Evolutionary conservation across 2,329 filamentous ascomycete species (phyloP).

Genomic region (Leptographium flavum): DNA sequence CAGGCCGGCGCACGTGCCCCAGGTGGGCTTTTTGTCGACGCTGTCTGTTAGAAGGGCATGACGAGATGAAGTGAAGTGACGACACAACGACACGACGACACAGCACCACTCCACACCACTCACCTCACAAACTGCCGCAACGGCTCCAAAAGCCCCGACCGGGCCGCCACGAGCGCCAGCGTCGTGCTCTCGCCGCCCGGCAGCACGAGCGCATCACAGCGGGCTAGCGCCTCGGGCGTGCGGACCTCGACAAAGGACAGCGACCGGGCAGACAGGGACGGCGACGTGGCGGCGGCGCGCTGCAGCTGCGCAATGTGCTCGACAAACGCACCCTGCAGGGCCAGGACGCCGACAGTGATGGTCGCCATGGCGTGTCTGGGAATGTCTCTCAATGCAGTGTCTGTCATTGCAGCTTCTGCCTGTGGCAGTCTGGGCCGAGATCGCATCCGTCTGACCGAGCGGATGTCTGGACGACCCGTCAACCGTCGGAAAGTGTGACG

Average conservation of each 20-base stretch:
- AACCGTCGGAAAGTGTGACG: too few species aligned
- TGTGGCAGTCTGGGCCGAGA: too few species aligned
- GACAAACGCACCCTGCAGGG: conserved; percentile 84
- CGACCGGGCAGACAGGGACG: conserved; percentile 13
- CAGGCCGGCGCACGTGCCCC: conserved; percentile 92
- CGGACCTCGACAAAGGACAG: conserved; percentile 69
- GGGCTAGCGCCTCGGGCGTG: conserved; percentile 52
- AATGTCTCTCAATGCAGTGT: too few species aligned
- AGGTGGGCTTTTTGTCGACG: conserved; percentile 64
- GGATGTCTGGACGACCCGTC: too few species aligned
- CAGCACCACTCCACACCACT: conserved; percentile 12
- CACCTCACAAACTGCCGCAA: conserved; percentile 84
- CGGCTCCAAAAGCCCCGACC: conserved; percentile 70
- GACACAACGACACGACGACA: not conserved
- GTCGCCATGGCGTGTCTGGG: not conserved
- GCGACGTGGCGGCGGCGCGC: conserved; percentile 43
- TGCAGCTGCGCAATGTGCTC: conserved; percentile 72
- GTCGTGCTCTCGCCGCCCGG: conserved; percentile 93
- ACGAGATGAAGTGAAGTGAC: too few species aligned
- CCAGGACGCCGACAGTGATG: conserved; percentile 45
- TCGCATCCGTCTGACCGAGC: too few species aligned
- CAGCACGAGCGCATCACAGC: conserved; percentile 73
- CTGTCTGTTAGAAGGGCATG: conserved; percentile 24
- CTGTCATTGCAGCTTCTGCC: too few species aligned
- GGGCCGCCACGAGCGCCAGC: conserved; percentile 74